Conservation (phyloP, 2,329 filamentous ascomycete genomes). For the Botryotinia calthae region DNA sequence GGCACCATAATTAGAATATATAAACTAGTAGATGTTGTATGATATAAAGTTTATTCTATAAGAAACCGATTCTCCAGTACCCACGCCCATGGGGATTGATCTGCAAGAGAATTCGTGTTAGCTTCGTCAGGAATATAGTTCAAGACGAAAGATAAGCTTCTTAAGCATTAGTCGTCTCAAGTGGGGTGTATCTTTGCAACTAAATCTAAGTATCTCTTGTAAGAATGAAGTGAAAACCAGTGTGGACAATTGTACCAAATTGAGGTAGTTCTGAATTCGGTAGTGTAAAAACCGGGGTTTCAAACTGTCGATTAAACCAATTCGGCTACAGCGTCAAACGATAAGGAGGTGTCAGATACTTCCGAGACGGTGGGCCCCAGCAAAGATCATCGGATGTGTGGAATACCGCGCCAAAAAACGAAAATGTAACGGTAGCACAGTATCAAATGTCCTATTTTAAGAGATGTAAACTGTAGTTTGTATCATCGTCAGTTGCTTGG, state of each 20-base stretch:
- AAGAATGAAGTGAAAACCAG: neutral
- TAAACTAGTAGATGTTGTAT: neutral
- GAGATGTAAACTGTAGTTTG: neutral
- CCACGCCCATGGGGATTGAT: neutral
- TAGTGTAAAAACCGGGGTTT: constrained; percentile 1
- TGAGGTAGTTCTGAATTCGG: constrained; percentile 13
- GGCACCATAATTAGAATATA: constrained; percentile 1
- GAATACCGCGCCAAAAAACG: neutral
- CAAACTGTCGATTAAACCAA: constrained; percentile 31
- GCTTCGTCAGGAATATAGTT: neutral
- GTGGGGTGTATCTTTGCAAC: neutral
- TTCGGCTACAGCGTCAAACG: constrained; percentile 27
- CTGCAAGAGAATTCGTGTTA: neutral
- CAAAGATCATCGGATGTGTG: neutral
- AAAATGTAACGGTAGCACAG: neutral
- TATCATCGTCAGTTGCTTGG: neutral
- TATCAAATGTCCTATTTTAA: constrained; percentile 1
- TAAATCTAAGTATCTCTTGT: neutral
- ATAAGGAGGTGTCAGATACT: neutral
- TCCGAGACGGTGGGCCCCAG: neutral
- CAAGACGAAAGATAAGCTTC: neutral
- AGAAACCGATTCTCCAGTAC: neutral
- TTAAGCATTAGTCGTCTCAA: constrained; percentile 6
- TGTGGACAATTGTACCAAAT: constrained; percentile 15
- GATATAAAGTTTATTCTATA: neutral